Evolutionary conservation across 139 green algal species (phyloP).

Genomic region (Protoeuglena noctilucae): DNA sequence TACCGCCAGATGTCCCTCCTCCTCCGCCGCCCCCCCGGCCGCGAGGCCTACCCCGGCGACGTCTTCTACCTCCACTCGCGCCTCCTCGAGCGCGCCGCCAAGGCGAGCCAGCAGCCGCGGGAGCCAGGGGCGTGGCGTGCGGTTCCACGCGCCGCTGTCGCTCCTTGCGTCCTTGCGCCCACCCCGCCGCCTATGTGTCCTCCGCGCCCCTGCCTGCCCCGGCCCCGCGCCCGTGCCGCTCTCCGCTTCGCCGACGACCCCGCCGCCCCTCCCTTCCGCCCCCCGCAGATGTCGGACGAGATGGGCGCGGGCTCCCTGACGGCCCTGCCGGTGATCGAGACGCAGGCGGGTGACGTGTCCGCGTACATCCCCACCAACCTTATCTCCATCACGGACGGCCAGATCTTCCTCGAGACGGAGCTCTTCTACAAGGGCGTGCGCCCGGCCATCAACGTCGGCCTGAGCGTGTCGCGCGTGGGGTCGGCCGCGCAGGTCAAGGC

Average conservation of each 20-base stretch:
- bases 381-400: constrained; percentile 80
- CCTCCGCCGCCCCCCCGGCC: constrained; percentile 67
- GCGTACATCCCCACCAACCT: constrained; percentile 85
- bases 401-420: constrained; percentile 82
- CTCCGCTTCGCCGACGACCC: too few species aligned
- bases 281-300: constrained; percentile 46
- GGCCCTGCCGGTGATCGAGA: constrained; percentile 77
- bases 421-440: constrained; percentile 81
- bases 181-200: neutral
- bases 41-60: constrained; percentile 73
- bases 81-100: constrained; percentile 58
- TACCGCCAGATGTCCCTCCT: constrained; percentile 87
- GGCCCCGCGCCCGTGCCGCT: too few species aligned
- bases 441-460: constrained; percentile 74
- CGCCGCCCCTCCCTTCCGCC: too few species aligned
- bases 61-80: constrained; percentile 83
- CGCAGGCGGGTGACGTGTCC: constrained; percentile 59
- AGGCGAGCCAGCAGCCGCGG: constrained; percentile 19
- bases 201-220: neutral
- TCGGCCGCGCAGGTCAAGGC: constrained; percentile 68
- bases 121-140: too few species aligned
- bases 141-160: too few species aligned
- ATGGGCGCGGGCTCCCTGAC: constrained; percentile 53
- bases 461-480: constrained; percentile 68
- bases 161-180: too few species aligned